Conservation (phyloP, 2,329 filamentous ascomycete genomes). For the Thermothelomyces thermophilus region DNA sequence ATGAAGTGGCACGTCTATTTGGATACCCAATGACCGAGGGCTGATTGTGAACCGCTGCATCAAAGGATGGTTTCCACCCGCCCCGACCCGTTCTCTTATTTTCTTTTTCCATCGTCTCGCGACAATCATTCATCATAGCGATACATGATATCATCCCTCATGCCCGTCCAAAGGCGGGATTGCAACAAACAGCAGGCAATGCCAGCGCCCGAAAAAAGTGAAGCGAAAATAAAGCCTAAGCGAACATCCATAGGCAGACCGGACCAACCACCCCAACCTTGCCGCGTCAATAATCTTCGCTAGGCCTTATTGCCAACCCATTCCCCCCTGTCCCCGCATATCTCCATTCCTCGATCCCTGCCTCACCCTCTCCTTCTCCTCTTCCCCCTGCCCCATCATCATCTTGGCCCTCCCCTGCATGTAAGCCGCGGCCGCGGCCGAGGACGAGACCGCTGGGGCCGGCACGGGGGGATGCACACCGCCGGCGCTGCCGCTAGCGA, state of each 20-base stretch:
- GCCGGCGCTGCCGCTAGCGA: not conserved
- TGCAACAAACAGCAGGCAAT: too few relatives aligned
- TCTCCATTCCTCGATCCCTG: slow-evolving; percentile 4
- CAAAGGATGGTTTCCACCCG: not conserved
- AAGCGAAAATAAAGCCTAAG: too few relatives aligned
- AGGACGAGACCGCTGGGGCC: not conserved
- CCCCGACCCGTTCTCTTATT: too few relatives aligned
- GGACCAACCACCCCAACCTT: not conserved
- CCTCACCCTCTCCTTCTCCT: slow-evolving; percentile 3
- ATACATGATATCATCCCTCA: not conserved
- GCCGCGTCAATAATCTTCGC: not conserved
- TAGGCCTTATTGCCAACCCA: not conserved
- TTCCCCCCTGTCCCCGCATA: not conserved
- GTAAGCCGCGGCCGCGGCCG: slow-evolving; percentile 1
- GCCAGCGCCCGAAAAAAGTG: too few relatives aligned
- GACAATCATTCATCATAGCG: not conserved
- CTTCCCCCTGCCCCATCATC: slow-evolving; percentile 5
- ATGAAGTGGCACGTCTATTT: not conserved
- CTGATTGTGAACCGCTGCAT: slow-evolving; percentile 2
- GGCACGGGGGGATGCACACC: not conserved
- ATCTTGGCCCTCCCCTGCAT: slow-evolving; percentile 1
- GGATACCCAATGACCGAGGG: not conserved
- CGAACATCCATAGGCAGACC: not conserved
- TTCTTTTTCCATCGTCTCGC: not conserved
- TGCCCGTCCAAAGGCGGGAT: not conserved